Base-by-base conservation (phyloP, 441 rosid genomes). In the Eutrema salsugineum region DNA sequence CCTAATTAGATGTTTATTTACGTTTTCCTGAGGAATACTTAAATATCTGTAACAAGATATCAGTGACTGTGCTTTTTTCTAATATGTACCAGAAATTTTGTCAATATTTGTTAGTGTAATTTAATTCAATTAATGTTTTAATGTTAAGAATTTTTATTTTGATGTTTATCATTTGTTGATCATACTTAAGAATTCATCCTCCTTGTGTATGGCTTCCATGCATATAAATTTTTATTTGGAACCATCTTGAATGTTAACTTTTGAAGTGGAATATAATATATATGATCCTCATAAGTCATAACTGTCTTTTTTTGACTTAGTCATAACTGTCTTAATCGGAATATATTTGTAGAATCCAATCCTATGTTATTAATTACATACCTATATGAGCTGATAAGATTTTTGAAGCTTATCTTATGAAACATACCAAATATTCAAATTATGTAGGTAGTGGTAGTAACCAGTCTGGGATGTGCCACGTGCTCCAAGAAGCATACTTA, bases 391-490 rank as follows among this genome's bases (percentile, higher is more conserved):
- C 17, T 40, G 47, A 62, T 62, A 71, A 62, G 46, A 62, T 51
- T 51, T 62, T 12, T 51, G 44, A 71, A 51, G 48, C 28, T 42
- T 62, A 71, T 71, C 55, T 20, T 20, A 63, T 40, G 58, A 57
- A 39, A 30, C 33, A 42, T 10, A 51, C 46, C 36, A 40, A 62
- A 71, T 20, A 19, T 35, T 62, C 8, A 20, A 62, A 51, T 20
- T 20, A 32, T 19, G 38, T 40, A 50, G 53, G 46, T 40, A 22
- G 4, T 42, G 22, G 46, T 61, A 38, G 73, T 39, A 42, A 69
- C 57, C 65, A 48, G 15, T 42, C 33, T 42, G 19, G 10, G 69
- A 32, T 33, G 35, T 51, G 54, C 46, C 46, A 62, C 63, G 68
- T 71, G 35, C 46, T 50, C 68, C 36, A 32, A 5, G 11, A 22